A percentile compares a stretch with the other conserved stretches of the same genome.
Evolutionary conservation across 805 yeast genomes (phyloP).

Genomic region (Yarrowia porcina): DNA sequence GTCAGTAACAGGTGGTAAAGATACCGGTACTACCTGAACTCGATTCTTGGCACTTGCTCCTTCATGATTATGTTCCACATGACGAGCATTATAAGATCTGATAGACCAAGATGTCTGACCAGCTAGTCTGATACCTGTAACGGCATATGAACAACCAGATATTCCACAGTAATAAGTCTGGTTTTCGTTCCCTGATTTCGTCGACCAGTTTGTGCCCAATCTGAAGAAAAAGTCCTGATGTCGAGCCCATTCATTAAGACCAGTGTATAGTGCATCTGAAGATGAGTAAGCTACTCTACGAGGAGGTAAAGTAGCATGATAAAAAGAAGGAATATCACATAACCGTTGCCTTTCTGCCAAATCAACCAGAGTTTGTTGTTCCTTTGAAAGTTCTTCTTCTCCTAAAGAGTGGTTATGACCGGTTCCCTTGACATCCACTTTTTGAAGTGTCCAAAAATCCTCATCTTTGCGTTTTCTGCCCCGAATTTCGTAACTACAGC

Average conservation of each 20-base stretch:
- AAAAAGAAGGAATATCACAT: conserved; percentile 3
- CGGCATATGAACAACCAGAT: neutral
- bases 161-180: conserved; percentile 2
- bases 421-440: neutral
- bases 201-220: conserved; percentile 6
- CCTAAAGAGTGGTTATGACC: neutral
- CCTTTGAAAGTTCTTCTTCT: neutral
- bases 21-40: neutral
- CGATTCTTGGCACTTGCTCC: neutral
- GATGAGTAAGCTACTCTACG: neutral
- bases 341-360: neutral
- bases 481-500: neutral
- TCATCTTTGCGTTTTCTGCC: conserved; percentile 1
- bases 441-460: conserved; percentile 10
- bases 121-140: conserved; percentile 6
- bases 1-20: neutral
- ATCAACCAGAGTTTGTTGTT: neutral
- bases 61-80: neutral
- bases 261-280: neutral
- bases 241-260: conserved; percentile 12
- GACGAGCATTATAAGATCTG: conserved; percentile 1
- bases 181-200: neutral
- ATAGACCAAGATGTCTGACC: neutral
- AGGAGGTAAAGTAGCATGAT: neutral
- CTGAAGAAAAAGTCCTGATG: conserved; percentile 1